Evolutionary conservation across 2,329 filamentous ascomycete genomes (phyloP).

Genomic region (Zarea fungicola): DNA sequence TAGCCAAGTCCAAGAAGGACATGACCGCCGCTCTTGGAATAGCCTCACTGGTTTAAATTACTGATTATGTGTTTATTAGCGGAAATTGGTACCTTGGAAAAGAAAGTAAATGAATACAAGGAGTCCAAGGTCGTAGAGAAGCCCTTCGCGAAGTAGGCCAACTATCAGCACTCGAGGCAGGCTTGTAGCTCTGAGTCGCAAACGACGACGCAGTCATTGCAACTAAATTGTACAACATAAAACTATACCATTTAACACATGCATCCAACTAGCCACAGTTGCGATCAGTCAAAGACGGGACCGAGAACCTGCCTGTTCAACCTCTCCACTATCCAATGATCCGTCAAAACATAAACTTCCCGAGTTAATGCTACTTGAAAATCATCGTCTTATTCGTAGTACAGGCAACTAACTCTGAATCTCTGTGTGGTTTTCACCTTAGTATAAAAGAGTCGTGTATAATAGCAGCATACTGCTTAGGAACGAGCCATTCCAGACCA

Average conservation of each 20-base stretch:
- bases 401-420: no score
- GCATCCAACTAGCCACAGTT: no score
- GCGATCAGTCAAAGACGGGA: no score
- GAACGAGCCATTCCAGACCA: not conserved
- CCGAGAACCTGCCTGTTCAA: no score
- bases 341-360: no score
- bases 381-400: no score
- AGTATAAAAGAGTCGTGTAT: not conserved
- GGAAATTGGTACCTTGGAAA: slow-evolving; percentile 10
- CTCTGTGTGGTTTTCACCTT: no score
- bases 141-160: not conserved
- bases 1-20: not conserved
- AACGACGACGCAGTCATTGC: not conserved
- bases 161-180: no score
- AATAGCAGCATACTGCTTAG: not conserved
- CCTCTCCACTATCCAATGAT: no score
- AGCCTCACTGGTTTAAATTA: not conserved
- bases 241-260: not conserved
- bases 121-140: slow-evolving; percentile 4
- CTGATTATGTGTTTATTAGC: not conserved
- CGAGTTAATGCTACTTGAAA: no score
- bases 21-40: no score
- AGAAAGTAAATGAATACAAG: slow-evolving; percentile 10
- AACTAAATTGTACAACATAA: not conserved
- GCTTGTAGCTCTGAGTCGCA: no score